These are phyloP conservation scores for Colletotrichum chrysophilum DNA, from an alignment of 2,329 filamentous ascomycete genomes.

Conservation along the genomic window DNA sequence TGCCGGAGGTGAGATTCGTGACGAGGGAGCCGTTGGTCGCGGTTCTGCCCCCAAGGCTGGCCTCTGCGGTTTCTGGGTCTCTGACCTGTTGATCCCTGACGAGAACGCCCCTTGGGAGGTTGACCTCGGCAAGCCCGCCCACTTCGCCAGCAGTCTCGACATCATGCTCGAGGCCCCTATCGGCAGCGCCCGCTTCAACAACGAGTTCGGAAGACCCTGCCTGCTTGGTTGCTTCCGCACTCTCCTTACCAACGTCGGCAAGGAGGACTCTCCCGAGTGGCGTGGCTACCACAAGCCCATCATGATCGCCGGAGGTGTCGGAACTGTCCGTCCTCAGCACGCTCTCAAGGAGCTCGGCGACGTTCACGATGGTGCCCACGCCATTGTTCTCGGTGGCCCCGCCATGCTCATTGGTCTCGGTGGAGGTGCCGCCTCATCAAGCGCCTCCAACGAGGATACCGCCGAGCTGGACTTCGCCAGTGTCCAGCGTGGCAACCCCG, in stretches of 20 bases:
- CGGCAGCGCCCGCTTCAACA: constrained; percentile 94
- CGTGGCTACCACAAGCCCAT: constrained; percentile 98
- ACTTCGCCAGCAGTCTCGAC: constrained; percentile 92
- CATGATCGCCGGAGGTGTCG: constrained; percentile 96
- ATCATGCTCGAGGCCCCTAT: constrained; percentile 99
- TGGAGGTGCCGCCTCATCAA: constrained; percentile 92
- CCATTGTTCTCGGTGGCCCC: constrained; percentile 92
- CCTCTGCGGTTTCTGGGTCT: constrained; percentile 91
- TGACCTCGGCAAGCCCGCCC: constrained; percentile 85
- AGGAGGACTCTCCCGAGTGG: constrained; percentile 63
- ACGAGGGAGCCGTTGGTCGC: constrained; percentile 91
- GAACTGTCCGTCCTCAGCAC: constrained; percentile 88
- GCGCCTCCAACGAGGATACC: constrained; percentile 84
- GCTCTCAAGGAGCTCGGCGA: constrained; percentile 82
- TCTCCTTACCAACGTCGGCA: constrained; percentile 72
- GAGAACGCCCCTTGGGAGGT: constrained; percentile 87
- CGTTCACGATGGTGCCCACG: constrained; percentile 85
- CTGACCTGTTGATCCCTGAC: constrained; percentile 88
- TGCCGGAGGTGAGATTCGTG: constrained; percentile 92
- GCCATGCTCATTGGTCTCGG: constrained; percentile 98
- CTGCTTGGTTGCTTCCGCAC: constrained; percentile 92
- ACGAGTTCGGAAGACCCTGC: constrained; percentile 92
- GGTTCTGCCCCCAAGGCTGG: constrained; percentile 94
- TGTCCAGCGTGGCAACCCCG: constrained; percentile 95
- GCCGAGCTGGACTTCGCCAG: constrained; percentile 96